Conservation (phyloP, 768 basidiomycete species). For the Lactarius akahatsu region DNA sequence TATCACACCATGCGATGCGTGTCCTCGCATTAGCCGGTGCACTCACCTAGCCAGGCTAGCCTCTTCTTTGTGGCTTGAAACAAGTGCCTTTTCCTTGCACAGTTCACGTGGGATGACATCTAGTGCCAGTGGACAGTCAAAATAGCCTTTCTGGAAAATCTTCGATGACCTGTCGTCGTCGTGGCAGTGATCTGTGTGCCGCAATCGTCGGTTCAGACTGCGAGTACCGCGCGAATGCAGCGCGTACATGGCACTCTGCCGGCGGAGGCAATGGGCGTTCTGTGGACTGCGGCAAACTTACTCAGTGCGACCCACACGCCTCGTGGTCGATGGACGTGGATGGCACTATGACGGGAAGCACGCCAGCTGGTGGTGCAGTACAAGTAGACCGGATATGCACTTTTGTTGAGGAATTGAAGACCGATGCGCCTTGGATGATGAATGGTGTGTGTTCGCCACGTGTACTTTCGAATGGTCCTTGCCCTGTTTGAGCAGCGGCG, state of each 20-base stretch:
- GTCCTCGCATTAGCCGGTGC: not conserved
- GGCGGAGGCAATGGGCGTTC: not conserved
- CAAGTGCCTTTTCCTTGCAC: not conserved
- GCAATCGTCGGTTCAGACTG: not conserved
- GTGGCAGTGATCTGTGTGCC: not conserved
- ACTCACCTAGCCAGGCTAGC: not conserved
- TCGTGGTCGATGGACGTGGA: not conserved
- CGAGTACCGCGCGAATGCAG: not conserved
- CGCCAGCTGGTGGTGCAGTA: not conserved
- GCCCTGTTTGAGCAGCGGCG: not conserved
- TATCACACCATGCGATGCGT: not conserved
- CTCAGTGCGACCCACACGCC: not conserved
- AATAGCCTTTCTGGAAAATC: not conserved
- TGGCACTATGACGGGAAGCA: not conserved
- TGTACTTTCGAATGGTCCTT: not conserved
- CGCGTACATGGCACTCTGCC: not conserved
- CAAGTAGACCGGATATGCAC: not conserved
- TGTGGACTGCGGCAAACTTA: not conserved
- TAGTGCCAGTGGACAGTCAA: not conserved
- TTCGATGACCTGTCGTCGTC: not conserved
- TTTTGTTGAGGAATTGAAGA: not conserved
- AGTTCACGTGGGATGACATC: not conserved
- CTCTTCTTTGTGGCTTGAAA: not conserved
- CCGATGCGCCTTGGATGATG: not conserved
- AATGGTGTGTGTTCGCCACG: not conserved